Evolutionary conservation across 257 asterid species (phyloP), one percentile per base, ranked within the genome.

Genomic region (Solanum tarapatanum): DNA sequence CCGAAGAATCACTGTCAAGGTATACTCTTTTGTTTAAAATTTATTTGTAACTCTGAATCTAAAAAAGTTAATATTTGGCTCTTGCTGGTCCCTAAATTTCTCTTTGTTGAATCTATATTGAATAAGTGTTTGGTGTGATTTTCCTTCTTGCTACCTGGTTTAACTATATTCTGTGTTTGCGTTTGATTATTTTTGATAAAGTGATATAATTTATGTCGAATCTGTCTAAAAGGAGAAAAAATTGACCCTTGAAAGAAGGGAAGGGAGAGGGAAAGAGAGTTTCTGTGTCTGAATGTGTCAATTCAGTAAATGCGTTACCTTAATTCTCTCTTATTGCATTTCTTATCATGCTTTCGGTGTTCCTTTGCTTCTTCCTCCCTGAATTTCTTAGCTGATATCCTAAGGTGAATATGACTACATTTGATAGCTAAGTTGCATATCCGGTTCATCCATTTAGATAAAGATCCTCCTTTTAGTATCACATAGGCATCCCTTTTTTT

Each of bases 1-100:
- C 58, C 90, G 91, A 13, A 90, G 89, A 69, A 90, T 90, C 76
- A 88, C 88, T 9, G 92, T 90, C 30, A 88, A 90, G 92, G 90
- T 90, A 83, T 68, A 43, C 5, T 30, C 39, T 80, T 80, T 11
- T 80, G 39, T 26, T 45, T 33, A 19, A 11, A 33, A 8, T 73
- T 73, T 73, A 8, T 33, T 72, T 30, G 39, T 8, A 2, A 33
- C 9, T 0, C 10, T 73, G 82, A 35, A 73, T 19, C 26, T 33
- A 33, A 10, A 16, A 14, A 1, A 35, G 45, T 73, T 35, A 2
- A 21, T 35, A 3, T 36, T 36, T 6, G 10, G 11, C 48, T 73
- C 16, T 73, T 17, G 17, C 48, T 23, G 82, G 19, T 73, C 6
- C 28, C 26, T 1, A 68, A 73, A 32, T 16, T 6, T 6, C 1